These are phyloP conservation scores for Ramaria sp. DNA, from an alignment of 768 basidiomycete species.

Conservation along the genomic window DNA sequence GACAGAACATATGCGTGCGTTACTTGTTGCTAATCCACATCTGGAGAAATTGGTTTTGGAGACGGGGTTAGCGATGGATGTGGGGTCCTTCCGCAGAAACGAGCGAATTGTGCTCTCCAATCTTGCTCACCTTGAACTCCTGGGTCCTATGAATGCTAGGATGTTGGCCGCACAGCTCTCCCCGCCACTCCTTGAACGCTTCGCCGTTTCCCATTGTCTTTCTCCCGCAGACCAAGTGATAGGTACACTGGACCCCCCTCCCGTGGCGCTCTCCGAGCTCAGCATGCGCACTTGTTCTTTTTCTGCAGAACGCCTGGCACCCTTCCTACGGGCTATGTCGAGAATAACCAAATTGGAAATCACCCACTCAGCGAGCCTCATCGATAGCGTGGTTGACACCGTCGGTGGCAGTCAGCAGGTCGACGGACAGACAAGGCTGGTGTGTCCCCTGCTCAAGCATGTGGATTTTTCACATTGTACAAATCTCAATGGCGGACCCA, in stretches of 20 bases:
- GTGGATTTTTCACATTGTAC: constrained; percentile 47
- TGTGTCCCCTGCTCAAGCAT: constrained; percentile 40
- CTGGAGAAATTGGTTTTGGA: constrained; percentile 13
- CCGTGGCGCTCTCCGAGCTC: constrained; percentile 5
- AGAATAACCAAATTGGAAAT: constrained; percentile 18
- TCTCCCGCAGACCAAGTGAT: constrained; percentile 23
- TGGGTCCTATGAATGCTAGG: constrained; percentile 8
- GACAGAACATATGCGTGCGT: not conserved
- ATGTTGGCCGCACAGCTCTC: constrained; percentile 6
- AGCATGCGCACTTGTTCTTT: constrained; percentile 2
- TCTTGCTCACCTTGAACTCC: constrained; percentile 11
- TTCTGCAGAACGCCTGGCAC: not conserved
- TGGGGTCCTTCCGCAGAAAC: not conserved
- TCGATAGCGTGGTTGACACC: constrained; percentile 31
- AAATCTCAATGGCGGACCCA: constrained; percentile 40
- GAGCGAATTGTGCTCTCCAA: constrained; percentile 4
- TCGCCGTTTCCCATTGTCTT: constrained; percentile 19
- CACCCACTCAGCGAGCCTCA: constrained; percentile 21
- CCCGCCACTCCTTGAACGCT: not conserved
- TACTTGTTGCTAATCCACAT: constrained; percentile 14
- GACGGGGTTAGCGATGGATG: not conserved
- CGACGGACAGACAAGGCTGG: constrained; percentile 8
- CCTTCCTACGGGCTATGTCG: not conserved
- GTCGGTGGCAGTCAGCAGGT: constrained; percentile 20
- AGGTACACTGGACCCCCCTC: not conserved